Conservation (phyloP, 495 filamentous ascomycete genomes). For the Echria macrotheca region DNA sequence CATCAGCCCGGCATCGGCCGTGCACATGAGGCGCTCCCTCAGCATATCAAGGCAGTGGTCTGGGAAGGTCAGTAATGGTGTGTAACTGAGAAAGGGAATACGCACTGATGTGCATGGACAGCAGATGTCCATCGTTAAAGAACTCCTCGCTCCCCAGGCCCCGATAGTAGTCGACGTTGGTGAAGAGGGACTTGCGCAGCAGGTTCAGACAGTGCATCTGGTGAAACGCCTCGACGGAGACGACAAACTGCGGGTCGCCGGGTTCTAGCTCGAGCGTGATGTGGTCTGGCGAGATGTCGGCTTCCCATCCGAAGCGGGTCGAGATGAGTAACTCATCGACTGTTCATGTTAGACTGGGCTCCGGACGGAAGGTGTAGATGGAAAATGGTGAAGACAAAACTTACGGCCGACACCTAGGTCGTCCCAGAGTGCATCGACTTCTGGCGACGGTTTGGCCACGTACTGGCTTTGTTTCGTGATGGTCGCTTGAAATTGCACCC, state of each 20-base stretch:
- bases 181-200: background rate
- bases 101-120: background rate
- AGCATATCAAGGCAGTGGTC: background rate
- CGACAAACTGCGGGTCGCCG: background rate
- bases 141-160: background rate
- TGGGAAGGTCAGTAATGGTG: background rate
- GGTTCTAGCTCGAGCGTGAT: background rate
- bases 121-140: background rate
- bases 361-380: background rate
- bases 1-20: background rate
- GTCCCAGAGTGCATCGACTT: background rate
- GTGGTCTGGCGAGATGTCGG: background rate
- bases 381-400: background rate
- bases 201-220: conserved; percentile 1
- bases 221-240: background rate
- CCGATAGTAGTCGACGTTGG: background rate
- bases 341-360: background rate
- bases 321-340: background rate
- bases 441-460: background rate
- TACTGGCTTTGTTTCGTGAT: background rate
- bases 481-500: background rate
- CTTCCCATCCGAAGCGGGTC: background rate
- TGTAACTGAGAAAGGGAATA: background rate
- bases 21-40: background rate
- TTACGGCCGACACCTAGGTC: background rate